phyloP scores from a whole-genome alignment of 176 grass and related monocot species.

The Poa annua region DNA sequence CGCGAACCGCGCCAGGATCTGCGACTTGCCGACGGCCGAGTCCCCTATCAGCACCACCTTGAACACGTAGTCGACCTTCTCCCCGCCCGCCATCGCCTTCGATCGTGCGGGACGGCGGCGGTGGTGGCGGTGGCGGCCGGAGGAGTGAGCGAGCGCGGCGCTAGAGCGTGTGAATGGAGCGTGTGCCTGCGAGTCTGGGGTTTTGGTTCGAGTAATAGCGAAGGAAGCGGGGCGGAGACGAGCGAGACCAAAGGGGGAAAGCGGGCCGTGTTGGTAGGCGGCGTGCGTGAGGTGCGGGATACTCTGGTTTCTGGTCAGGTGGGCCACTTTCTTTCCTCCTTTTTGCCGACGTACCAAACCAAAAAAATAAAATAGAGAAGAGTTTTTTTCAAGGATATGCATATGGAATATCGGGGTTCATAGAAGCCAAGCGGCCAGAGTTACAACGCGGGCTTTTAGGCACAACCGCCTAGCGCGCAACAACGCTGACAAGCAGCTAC shows the following conservation, averaged over 20 bases:
- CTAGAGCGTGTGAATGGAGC: neutral
- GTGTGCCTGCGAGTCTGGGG: neutral
- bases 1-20: constrained; percentile 93
- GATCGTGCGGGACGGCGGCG: neutral
- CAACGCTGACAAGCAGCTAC: too few relatives aligned
- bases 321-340: neutral
- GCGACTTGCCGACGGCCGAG: constrained; percentile 93
- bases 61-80: constrained; percentile 95
- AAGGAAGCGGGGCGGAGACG: neutral
- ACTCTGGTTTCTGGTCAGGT: neutral
- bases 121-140: neutral
- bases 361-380: too few relatives aligned
- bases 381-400: too few relatives aligned
- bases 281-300: neutral
- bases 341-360: too few relatives aligned
- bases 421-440: too few relatives aligned
- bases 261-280: neutral
- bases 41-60: constrained; percentile 96
- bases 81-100: constrained; percentile 60
- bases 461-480: too few relatives aligned
- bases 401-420: too few relatives aligned
- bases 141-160: neutral
- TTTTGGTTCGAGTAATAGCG: constrained; percentile 3
- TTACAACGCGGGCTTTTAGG: too few relatives aligned
- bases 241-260: neutral